Evolutionary conservation across 345 rosid species (phyloP), one percentile per base, ranked within the genome.

Genomic region (Populus davidiana): DNA sequence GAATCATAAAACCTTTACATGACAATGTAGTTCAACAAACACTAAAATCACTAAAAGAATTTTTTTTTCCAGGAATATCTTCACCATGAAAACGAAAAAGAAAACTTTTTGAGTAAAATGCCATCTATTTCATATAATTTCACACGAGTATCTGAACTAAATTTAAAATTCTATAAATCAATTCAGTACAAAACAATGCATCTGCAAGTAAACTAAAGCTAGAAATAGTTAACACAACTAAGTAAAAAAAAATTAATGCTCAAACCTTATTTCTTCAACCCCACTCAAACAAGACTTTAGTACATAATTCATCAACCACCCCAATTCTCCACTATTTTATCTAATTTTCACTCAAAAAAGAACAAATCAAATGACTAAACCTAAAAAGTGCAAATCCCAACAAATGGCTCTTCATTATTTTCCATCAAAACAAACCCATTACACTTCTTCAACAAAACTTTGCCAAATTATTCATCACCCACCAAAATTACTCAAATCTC

Each of bases 361-460:
- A 68, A 38, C 9, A 35, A 54, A 59, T 29, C 33, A n/a, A 68
- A 12, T 8, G 44, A 31, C 36, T 29, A 36, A 54, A 75, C 62
- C 75, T 72, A 29, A 50, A 75, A 75, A 36, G 59, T 47, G 70
- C 23, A 75, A 25, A n/a, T 59, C 27, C n/a, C 64, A 23, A 59
- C 25, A 59, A 59, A 59, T 10, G 64, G 64, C 16, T 59, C 64
- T 23, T 23, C 29, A 59, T 59, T 3, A 59, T 59, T 21, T 43
- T 38, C 74, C 74, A 70, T 62, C 33, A 79, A 27, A 70, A 71
- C 20, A 68, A 36, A 47, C 38, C 70, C 41, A 36, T 4, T 6
- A 62, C 44, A 61, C 17, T 50, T 21, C 36, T 2, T 68, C 16
- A 10, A 47, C 36, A 63, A 20, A 50, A 75, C 33, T 9, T 20